Evolutionary conservation across 768 basidiomycete species (phyloP).

Genomic region (Omphalotus guepiniiformis): DNA sequence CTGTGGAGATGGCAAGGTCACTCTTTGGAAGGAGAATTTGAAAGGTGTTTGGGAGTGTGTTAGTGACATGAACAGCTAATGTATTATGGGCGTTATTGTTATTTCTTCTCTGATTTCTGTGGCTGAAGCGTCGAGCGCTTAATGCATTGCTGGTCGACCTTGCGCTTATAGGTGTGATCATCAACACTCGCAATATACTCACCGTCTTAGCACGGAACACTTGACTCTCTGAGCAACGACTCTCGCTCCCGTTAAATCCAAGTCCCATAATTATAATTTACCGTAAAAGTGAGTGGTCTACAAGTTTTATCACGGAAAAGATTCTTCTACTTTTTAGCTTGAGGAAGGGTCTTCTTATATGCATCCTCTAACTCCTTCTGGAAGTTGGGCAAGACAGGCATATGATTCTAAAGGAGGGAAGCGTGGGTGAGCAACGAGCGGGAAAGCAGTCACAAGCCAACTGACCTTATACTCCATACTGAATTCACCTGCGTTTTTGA

Average conservation of each 20-base stretch:
- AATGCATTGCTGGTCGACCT: no score
- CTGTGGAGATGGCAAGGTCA: constrained; percentile 97
- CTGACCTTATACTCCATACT: constrained; percentile 76
- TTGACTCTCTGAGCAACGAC: no score
- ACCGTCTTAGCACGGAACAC: no score
- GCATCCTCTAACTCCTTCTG: constrained; percentile 89
- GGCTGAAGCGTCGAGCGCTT: no score
- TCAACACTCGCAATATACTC: no score
- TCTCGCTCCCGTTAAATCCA: no score
- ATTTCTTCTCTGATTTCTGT: no score
- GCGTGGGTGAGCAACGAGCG: constrained; percentile 1
- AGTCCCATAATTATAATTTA: no score
- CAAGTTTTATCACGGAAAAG: no score
- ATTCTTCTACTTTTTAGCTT: constrained; percentile 65
- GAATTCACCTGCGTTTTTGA: constrained; percentile 53
- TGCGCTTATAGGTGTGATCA: no score
- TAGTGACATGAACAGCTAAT: constrained; percentile 85
- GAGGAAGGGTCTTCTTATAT: constrained; percentile 72
- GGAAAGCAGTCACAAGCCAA: constrained; percentile 4
- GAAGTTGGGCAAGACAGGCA: constrained; percentile 78
- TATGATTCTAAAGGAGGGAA: constrained; percentile 52
- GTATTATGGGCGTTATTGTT: not conserved
- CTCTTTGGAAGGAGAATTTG: constrained; percentile 96
- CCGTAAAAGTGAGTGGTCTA: no score
- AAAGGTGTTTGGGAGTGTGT: constrained; percentile 97